phyloP scores from a whole-genome alignment of 768 basidiomycete species.

The Scleroderma citrinum region DNA sequence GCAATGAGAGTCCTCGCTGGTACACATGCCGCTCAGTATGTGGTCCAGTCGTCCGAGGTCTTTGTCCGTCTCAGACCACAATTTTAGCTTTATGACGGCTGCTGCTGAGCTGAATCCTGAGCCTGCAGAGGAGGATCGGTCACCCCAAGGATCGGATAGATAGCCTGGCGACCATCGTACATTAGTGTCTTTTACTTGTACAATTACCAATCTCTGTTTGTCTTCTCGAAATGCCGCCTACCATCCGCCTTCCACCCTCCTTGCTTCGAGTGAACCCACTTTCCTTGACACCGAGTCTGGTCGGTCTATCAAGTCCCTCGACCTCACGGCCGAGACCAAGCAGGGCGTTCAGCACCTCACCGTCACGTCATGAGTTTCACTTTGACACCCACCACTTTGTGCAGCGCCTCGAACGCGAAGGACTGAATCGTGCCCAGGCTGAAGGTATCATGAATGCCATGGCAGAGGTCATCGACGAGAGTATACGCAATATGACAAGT shows the following conservation, averaged over 20 bases:
- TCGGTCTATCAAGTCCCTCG: background rate
- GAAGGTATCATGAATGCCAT: conserved; percentile 97
- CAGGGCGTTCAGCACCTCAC: conserved; percentile 27
- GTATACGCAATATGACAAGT: conserved; percentile 89
- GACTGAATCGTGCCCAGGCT: conserved; percentile 84
- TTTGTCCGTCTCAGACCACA: background rate
- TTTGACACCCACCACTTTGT: conserved; percentile 97
- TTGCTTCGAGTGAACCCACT: conserved; percentile 3
- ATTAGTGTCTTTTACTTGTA: no score
- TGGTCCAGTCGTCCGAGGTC: conserved; percentile 8
- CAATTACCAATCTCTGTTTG: no score
- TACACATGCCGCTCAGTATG: conserved; percentile 77
- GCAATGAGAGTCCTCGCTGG: conserved; percentile 78
- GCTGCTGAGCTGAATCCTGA: conserved; percentile 38
- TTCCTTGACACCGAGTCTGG: background rate
- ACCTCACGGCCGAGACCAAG: background rate
- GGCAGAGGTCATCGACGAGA: conserved; percentile 97
- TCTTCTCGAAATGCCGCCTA: no score
- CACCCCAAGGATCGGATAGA: background rate
- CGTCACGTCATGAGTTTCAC: conserved; percentile 50
- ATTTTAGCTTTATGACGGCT: conserved; percentile 45
- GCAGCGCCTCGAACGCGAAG: conserved; percentile 82
- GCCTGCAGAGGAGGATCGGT: conserved; percentile 11
- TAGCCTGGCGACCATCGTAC: background rate
- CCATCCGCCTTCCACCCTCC: background rate